Evolutionary conservation across 2,329 filamentous ascomycete species (phyloP), one percentile per base, ranked within the genome.

Genomic region (Aspergillus sp.): DNA sequence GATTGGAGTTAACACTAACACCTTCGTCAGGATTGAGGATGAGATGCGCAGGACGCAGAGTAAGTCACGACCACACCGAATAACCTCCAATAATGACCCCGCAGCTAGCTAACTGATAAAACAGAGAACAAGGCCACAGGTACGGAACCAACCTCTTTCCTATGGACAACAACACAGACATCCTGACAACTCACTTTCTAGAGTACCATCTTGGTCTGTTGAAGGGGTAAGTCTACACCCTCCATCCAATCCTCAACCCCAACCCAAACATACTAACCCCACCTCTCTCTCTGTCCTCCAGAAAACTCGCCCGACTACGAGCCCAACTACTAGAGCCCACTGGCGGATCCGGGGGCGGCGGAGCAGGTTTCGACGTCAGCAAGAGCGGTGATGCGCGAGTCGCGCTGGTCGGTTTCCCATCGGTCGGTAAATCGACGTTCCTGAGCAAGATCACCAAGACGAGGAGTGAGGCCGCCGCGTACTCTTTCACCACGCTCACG

Each of bases 31-130:
- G 88, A 99, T 99, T 73, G 95, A 99, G 86, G 93, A 96, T 81
- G 95, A 99, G 89, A 99, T 99, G 95, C 89, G 87, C 77, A 94
- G 87, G 87, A 99, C 95, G 72, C 95, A 99, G 82, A 99, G 94
- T 96, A 87, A 82, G 86, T 71, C 46, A 54, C 42, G 16, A 47
- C 55, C 59, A 54, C 55, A 49, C 52, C 45, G 39, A 29, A 49
- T 12, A 47, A 24, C 16, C 26, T 64, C 59, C 24, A 29, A 29
- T 57, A 52, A 63, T 58, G 64, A 70, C 67, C 68, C 66, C 65
- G 62, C 67, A 69, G 67, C 67, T 76, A 75, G 75, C 73, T 65
- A 62, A 50, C 49, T 18, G 18, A 55, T 31, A 47, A 61, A 63
- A 71, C 72, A 96, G 94, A 99, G 80, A 99, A 99, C 75, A 99